Conservation (phyloP, 495 filamentous ascomycete species). For the Gamarada debralockiae region DNA sequence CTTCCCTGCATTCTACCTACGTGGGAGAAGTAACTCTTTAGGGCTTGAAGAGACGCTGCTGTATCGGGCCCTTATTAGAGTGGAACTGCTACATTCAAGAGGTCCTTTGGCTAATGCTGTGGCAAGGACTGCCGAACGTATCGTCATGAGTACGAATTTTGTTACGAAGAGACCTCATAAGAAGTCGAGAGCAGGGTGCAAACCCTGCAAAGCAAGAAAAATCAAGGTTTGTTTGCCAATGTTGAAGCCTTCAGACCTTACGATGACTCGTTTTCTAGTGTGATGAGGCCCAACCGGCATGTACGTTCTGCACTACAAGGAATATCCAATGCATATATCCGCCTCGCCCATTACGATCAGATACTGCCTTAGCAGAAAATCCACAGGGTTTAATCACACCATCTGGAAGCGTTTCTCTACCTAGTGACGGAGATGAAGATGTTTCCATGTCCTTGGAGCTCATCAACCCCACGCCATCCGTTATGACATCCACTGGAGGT, state of each 20-base stretch:
- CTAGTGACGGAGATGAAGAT: background rate
- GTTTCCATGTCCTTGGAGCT: background rate
- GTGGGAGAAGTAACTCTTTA: background rate
- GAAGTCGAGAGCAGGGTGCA: conserved; percentile 46
- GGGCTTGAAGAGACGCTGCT: background rate
- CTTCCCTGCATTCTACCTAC: no score
- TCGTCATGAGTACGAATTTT: conserved; percentile 12
- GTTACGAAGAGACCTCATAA: conserved; percentile 45
- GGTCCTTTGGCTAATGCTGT: no score
- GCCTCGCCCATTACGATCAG: conserved; percentile 2
- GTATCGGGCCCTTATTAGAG: background rate
- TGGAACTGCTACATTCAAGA: no score
- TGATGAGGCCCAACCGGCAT: conserved; percentile 44
- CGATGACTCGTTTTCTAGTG: conserved; percentile 32
- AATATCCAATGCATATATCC: conserved; percentile 40
- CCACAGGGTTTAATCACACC: background rate
- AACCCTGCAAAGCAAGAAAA: conserved; percentile 44
- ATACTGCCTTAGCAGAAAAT: background rate
- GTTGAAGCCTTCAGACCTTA: background rate
- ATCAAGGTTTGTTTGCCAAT: conserved; percentile 27
- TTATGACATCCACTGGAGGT: conserved; percentile 14
- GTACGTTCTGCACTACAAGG: conserved; percentile 39
- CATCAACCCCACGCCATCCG: conserved; percentile 2
- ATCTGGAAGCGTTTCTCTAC: background rate
- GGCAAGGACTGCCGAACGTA: background rate